Evolutionary conservation across 1,139 yeast genomes (phyloP).

Genomic region (Kurtzmaniella quercitrusa): DNA sequence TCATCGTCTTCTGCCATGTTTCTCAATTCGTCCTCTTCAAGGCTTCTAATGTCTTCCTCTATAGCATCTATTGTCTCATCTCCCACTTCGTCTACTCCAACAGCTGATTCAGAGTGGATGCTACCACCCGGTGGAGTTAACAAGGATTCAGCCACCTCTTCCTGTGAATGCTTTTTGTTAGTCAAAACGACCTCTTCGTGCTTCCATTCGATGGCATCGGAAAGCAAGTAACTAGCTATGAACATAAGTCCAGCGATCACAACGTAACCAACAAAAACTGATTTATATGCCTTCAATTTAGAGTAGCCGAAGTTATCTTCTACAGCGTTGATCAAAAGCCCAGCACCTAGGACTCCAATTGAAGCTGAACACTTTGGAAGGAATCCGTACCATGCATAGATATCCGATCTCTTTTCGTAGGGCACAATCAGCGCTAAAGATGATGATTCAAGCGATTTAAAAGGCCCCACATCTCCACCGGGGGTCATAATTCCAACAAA

Average conservation of each 20-base stretch:
- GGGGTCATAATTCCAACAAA: constrained; percentile 37
- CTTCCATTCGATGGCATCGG: constrained; percentile 17
- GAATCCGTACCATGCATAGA: constrained; percentile 41
- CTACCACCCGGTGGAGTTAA: not conserved
- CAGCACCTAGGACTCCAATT: constrained; percentile 30
- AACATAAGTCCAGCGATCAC: constrained; percentile 17
- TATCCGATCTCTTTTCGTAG: constrained; percentile 30
- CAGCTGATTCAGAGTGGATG: not conserved
- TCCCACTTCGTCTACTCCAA: constrained; percentile 1
- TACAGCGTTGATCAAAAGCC: constrained; percentile 22
- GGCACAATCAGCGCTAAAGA: constrained; percentile 32
- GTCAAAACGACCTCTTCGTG: not conserved
- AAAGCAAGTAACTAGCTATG: constrained; percentile 16
- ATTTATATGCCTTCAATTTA: constrained; percentile 23
- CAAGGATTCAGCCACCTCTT: not conserved
- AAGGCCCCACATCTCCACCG: constrained; percentile 44
- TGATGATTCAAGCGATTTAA: constrained; percentile 38
- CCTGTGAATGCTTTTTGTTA: not conserved
- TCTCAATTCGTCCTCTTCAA: constrained; percentile 2
- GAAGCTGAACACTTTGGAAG: constrained; percentile 36
- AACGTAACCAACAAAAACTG: constrained; percentile 24
- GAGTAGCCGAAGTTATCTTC: constrained; percentile 15
- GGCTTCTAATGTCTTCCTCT: constrained; percentile 1
- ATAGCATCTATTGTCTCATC: not conserved
- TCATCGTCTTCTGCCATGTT: not conserved